phyloP scores from a whole-genome alignment of 108 stramenopile genomes.

The Nannochloropsis granulata region DNA sequence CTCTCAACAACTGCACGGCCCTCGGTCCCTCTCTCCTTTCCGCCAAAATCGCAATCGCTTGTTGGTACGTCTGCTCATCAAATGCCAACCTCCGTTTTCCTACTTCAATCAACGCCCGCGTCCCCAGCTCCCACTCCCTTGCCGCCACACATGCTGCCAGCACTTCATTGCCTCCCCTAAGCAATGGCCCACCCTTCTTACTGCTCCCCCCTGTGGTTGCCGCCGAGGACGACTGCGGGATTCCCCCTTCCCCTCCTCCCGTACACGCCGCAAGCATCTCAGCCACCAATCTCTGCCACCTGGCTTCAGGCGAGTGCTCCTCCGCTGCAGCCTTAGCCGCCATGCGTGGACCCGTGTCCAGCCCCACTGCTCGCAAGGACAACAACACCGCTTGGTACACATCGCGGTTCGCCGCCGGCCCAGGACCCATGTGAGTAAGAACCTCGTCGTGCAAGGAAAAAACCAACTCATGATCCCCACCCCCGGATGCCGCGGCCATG shows the following conservation, averaged over 20 bases:
- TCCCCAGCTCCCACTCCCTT: background rate
- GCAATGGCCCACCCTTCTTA: background rate
- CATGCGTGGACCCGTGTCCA: background rate
- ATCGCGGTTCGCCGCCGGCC: background rate
- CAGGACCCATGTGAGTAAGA: background rate
- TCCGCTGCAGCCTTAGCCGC: background rate
- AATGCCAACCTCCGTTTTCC: background rate
- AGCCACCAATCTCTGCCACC: background rate
- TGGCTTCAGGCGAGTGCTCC: background rate
- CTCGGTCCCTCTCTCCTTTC: background rate
- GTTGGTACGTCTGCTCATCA: background rate
- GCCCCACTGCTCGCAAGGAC: background rate
- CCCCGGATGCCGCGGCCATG: background rate
- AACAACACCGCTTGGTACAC: background rate
- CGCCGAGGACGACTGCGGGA: background rate
- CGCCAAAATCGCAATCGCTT: background rate
- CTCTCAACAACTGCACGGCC: background rate
- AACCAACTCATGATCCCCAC: background rate
- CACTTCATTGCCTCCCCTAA: background rate
- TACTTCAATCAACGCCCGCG: background rate
- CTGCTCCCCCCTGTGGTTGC: background rate
- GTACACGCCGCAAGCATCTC: background rate
- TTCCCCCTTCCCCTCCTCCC: background rate
- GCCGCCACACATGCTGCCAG: background rate
- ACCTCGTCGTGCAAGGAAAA: background rate